These are phyloP conservation scores for Xylaria sp. DNA, from an alignment of 2,329 filamentous ascomycete genomes.

Conservation along the genomic window DNA sequence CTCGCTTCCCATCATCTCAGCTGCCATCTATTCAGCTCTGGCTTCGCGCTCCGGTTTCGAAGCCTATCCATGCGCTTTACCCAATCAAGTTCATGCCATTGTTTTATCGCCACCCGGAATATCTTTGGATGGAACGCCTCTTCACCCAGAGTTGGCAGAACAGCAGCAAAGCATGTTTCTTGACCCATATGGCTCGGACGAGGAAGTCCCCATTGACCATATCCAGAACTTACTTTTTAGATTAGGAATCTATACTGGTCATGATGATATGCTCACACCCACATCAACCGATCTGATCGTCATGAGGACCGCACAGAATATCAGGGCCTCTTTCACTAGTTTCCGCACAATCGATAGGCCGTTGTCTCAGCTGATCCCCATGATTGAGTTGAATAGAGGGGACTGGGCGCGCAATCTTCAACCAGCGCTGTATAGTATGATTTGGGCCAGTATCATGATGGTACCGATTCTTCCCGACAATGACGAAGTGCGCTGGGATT, in stretches of 20 bases:
- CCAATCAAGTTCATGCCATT: conserved; percentile 83
- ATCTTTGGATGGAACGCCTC: conserved; percentile 61
- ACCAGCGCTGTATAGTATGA: conserved; percentile 70
- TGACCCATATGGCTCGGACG: conserved; percentile 75
- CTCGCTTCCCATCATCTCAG: conserved; percentile 84
- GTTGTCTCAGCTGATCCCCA: conserved; percentile 46
- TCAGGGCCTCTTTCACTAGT: conserved; percentile 72
- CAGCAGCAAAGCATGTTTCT: conserved; percentile 72
- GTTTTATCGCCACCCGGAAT: conserved; percentile 66
- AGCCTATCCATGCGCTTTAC: conserved; percentile 80
- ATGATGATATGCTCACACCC: conserved; percentile 63
- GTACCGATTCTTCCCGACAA: conserved; percentile 48
- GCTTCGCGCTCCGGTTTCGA: conserved; percentile 76
- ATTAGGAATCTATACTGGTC: conserved; percentile 50
- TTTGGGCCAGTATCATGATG: conserved; percentile 73
- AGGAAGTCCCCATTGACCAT: conserved; percentile 66
- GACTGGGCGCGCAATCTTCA: conserved; percentile 63
- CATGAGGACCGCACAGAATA: conserved; percentile 79
- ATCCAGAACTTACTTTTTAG: conserved; percentile 65
- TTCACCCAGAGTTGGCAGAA: conserved; percentile 47
- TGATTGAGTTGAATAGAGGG: conserved; percentile 48
- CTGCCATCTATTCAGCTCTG: conserved; percentile 83
- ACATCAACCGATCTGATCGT: conserved; percentile 72
- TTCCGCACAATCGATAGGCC: conserved; percentile 45
- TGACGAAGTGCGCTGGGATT: conserved; percentile 50